Base-by-base conservation (phyloP, 2,329 filamentous ascomycete genomes). In the Cytospora piceae region DNA sequence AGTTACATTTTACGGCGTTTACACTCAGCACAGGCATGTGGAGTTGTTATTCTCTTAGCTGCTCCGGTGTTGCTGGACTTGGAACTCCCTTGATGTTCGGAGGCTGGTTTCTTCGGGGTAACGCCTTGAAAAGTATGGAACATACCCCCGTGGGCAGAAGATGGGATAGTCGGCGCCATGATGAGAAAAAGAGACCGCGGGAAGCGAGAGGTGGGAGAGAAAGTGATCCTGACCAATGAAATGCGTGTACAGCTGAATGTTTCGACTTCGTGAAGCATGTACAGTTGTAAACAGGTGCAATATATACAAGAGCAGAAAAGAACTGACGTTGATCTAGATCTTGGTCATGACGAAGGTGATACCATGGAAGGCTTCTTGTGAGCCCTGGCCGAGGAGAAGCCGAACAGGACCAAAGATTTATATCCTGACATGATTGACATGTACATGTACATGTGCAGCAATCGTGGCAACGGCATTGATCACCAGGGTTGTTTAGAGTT, bases 1-100 rank as follows among this genome's bases (percentile, higher is more conserved):
- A 67, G 79, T 72, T 74, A 82, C 81, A 94, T 94, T 77, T 94
- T 95, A 68, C 91, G 85, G 70, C 91, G 84, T 73, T 93, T 89
- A 78, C 91, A 93, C 72, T 91, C 90, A 57, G 90, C 88, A 75
- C 90, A 93, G 46, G 90, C 90, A 72, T 90, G 83, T 31, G 82
- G 81, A 65, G 83, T 85, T 42, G 83, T 85, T 71, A 84, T 83
- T 69, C 83, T 80, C 75, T 84, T 83, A 57, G 78, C 75, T 11
- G 76, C 74, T 27, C 71, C 71, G 11, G 72, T 73, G 42, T 76
- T 76, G 63, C 75, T 78, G 31, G 79, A 70, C 68, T 81, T 83
- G 64, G 75, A 71, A 70, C 73, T 75, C 37, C 77, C 75, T 65
- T 73, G 75, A 55, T 78, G 78, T 61, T 83, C 80, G 58, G 77